Base-by-base conservation (phyloP, 2,329 filamentous ascomycete species). In the Trichoderma brevicompactum region DNA sequence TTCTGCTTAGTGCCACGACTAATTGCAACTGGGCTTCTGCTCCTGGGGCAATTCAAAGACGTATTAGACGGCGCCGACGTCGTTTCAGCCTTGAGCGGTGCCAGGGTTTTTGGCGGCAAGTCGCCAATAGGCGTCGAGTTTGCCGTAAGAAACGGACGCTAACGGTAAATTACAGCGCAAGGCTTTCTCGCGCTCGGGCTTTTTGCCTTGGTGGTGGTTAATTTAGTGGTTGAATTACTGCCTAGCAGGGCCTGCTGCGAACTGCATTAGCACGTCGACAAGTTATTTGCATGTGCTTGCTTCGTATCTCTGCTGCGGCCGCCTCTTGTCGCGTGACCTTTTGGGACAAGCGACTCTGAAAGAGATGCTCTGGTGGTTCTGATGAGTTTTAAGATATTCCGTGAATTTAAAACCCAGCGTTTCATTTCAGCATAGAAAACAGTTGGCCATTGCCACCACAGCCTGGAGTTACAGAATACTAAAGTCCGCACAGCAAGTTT, bases 111-210 rank as follows among this genome's bases (percentile, higher is more conserved):
- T 41, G 10, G 49, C 10, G 23, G 40, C 60, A 54, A 44, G 49
- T 38, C 60, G 32, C 60, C 60, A 63, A 63, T 63, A 32, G 34
- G 49, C 49, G 4, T 36, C n/a, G 17, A 54, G 49, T 23, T 19
- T 13, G 46, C 60, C 60, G 60, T 54, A 54, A 63, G 48, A 63
- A 63, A 63, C 60, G 49, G 60, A 63, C 60, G 60, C 60, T 54
- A 54, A 63, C 60, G 40, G 60, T 63, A 54, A 63, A 63, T 63
- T 54, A 63, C 50, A 46, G 49, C 60, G 49, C 60, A 46, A 63
- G 28, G 38, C 43, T 43, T 17, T 43, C 9, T n/a, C 23, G 38
- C 7, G 36, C 38, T 53, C 46, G 7, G 36, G 36, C n/a, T 36
- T n/a, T 60, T 40, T 43, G 19, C 3, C 7, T 10, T 19, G n/a